phyloP scores from a whole-genome alignment of 2,329 filamentous ascomycete genomes.

The Epichloe coenophiala region DNA sequence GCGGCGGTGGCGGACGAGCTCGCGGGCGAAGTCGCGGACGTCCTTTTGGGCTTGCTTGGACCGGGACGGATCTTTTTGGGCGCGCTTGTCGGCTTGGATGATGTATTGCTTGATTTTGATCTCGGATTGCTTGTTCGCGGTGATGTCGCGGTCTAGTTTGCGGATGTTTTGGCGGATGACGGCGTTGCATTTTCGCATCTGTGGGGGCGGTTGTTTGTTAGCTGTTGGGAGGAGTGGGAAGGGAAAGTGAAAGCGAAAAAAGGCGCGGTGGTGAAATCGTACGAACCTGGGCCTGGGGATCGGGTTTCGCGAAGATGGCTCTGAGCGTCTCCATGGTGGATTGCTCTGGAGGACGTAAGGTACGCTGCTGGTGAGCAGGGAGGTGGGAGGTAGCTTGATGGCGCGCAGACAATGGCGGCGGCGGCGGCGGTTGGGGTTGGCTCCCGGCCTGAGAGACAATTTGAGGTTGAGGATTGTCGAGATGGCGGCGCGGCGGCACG shows the following conservation, averaged over 20 bases:
- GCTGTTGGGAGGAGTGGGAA: conserved; percentile 1
- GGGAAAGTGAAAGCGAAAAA: conserved; percentile 9
- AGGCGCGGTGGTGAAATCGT: conserved; percentile 10
- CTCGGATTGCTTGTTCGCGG: conserved; percentile 64
- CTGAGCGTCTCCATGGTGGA: conserved; percentile 71
- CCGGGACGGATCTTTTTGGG: conserved; percentile 65
- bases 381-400: not conserved
- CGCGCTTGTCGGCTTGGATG: conserved; percentile 67
- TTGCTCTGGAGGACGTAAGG: too few species aligned
- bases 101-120: conserved; percentile 76
- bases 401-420: not conserved
- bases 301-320: conserved; percentile 78
- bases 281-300: conserved; percentile 76
- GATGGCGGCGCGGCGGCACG: not conserved
- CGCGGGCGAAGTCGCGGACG: conserved; percentile 75
- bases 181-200: conserved; percentile 93
- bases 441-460: not conserved
- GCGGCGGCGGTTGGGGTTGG: not conserved
- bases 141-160: conserved; percentile 88
- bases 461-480: not conserved
- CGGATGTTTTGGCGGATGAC: conserved; percentile 83
- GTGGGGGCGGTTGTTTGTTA: not conserved
- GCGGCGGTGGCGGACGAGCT: conserved; percentile 72
- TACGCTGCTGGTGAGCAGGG: conserved; percentile 1
- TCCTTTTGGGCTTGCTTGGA: conserved; percentile 69